Conservation (phyloP, 805 yeast species). For the Metschnikowia kunwiensis region DNA sequence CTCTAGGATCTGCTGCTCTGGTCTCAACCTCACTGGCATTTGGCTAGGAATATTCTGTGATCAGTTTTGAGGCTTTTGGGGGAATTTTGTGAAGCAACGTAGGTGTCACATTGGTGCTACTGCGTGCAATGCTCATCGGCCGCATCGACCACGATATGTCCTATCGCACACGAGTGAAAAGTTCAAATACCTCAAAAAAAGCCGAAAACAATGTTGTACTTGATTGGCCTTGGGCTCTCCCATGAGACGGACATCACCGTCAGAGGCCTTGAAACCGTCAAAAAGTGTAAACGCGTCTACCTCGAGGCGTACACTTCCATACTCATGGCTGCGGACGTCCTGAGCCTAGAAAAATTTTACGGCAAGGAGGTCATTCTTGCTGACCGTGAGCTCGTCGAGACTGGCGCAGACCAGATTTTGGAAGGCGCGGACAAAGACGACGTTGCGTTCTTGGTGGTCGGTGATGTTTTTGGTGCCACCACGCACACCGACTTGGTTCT, state of each 20-base stretch:
- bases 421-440: slow-evolving; percentile 76
- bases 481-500: slow-evolving; percentile 93
- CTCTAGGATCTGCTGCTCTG: slow-evolving; percentile 7
- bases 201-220: slow-evolving; percentile 62
- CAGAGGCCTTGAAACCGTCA: slow-evolving; percentile 84
- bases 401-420: slow-evolving; percentile 80
- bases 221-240: slow-evolving; percentile 89
- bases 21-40: slow-evolving; percentile 9
- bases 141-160: no score
- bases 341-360: slow-evolving; percentile 73
- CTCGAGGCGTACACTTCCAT: slow-evolving; percentile 94
- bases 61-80: no score
- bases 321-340: slow-evolving; percentile 84
- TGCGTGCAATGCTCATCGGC: slow-evolving; percentile 9
- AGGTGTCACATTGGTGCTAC: no score
- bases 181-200: not conserved
- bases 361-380: slow-evolving; percentile 85
- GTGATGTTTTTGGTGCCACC: slow-evolving; percentile 97
- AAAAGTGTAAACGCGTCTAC: slow-evolving; percentile 83
- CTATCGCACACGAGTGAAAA: no score
- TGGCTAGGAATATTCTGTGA: no score
- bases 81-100: no score
- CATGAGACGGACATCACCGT: slow-evolving; percentile 89
- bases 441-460: slow-evolving; percentile 92
- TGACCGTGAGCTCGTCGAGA: slow-evolving; percentile 91